phyloP scores from a whole-genome alignment of 2,329 filamentous ascomycete genomes.

The Tolypocladium amazonense region DNA sequence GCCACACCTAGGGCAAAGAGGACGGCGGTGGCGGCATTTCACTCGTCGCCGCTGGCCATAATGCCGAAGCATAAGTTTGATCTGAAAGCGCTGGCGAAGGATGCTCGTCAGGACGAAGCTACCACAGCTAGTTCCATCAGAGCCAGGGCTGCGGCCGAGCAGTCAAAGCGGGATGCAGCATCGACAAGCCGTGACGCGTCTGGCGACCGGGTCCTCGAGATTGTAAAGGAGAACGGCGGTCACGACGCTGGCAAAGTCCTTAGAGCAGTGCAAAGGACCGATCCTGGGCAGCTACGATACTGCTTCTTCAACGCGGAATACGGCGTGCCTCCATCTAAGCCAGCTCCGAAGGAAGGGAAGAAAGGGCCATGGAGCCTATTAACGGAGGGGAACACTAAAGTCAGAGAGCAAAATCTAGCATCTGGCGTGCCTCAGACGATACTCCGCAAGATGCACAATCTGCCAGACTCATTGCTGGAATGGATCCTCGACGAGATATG shows the following conservation, averaged over 20 bases:
- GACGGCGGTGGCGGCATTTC: constrained; percentile 25
- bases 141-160: constrained; percentile 23
- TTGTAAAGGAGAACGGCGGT: constrained; percentile 25
- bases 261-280: constrained; percentile 40
- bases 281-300: constrained; percentile 28
- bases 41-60: constrained; percentile 37
- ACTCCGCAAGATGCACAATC: constrained; percentile 12
- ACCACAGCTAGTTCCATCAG: constrained; percentile 43
- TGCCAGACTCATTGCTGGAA: constrained; percentile 54
- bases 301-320: constrained; percentile 38
- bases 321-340: constrained; percentile 11
- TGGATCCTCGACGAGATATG: constrained; percentile 57
- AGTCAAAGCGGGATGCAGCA: constrained; percentile 4
- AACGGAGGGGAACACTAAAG: constrained; percentile 27
- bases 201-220: constrained; percentile 14
- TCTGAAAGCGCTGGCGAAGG: constrained; percentile 48
- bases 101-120: constrained; percentile 48
- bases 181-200: constrained; percentile 8
- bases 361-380: constrained; percentile 37
- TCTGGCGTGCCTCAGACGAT: constrained; percentile 52
- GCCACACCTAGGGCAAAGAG: constrained; percentile 38
- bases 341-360: constrained; percentile 18
- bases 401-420: constrained; percentile 47
- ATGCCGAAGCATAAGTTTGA: constrained; percentile 51
- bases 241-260: constrained; percentile 34